Percentiles rank a stretch among this genome's conserved stretches.
Conservation (phyloP, 2,329 filamentous ascomycete species). For the Microsporum audouinii region DNA sequence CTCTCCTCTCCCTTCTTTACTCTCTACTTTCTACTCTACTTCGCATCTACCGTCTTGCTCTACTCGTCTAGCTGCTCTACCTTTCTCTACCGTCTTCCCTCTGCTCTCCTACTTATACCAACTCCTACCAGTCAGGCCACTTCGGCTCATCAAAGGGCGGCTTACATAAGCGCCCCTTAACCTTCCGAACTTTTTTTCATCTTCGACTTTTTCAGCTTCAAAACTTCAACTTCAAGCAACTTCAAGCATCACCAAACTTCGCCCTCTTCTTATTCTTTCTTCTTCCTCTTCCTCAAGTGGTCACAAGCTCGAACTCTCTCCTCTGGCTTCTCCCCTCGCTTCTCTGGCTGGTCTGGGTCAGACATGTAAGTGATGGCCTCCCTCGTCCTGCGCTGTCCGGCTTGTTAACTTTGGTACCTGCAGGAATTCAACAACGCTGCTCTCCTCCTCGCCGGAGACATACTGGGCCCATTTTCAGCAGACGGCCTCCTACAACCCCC, state of each 20-base stretch:
- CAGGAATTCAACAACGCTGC: constrained; percentile 39
- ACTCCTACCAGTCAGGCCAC: background rate
- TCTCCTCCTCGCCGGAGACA: constrained; percentile 34
- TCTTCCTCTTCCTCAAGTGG: background rate
- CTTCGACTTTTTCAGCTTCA: background rate
- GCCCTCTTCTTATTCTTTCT: background rate
- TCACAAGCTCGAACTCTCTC: background rate
- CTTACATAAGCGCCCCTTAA: background rate
- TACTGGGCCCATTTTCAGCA: constrained; percentile 57
- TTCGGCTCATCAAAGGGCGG: background rate
- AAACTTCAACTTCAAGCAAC: background rate
- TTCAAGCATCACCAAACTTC: background rate
- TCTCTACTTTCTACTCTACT: background rate
- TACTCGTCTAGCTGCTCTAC: background rate
- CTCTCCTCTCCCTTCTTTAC: background rate
- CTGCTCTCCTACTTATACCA: background rate
- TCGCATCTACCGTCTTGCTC: background rate
- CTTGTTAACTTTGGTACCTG: background rate
- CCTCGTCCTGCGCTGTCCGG: constrained; percentile 4
- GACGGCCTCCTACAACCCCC: constrained; percentile 62
- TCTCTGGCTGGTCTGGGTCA: background rate
- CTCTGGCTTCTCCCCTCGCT: background rate
- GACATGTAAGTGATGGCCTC: background rate
- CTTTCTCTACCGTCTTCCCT: background rate
- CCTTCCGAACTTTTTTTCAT: background rate